Evolutionary conservation across 2,329 filamentous ascomycete species (phyloP), one percentile per base, ranked within the genome.

Genomic region (Hypoxylon rubiginosum): DNA sequence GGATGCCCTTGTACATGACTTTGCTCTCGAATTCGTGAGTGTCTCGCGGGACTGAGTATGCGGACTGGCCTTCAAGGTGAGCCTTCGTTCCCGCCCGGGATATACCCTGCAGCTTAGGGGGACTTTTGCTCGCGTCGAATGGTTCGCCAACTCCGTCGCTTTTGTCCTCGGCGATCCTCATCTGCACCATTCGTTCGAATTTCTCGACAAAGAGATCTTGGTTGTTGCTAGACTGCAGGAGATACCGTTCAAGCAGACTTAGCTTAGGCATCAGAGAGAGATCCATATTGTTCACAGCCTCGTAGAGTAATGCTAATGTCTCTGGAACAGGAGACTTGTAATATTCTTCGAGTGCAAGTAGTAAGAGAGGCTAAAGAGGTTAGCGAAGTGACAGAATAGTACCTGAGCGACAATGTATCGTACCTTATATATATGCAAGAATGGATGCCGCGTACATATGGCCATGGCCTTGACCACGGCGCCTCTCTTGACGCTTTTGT

Each of bases 381-480:
- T 68, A 71, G 73, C 66, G 58, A 63, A 24, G 10, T 19, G 39
- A 3, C 36, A 19, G 5, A 19, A 28, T 19, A 54, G 11, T 17
- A 41, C 32, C 28, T 28, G 46, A 41, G 30, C 17, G 30, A 56
- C 5, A 43, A 4, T 26, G 6, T 45, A 39, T 77, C 83, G 71
- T 78, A 91, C 92, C 87, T 99, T 99, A 83, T 99, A 99, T 69
- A 99, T 99, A 80, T 99, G 96, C 71, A 99, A 82, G 80, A 99
- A 99, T 2, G 96, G 94, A 83, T 99, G 96, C 46, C 96, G 86
- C 7, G 96, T 99, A 83, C 96, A 99, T 72, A 99, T 97, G 30
- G 96, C 96, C 96, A 99, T 99, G 45, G 96, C 93, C 78, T 98
- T 98, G 63, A 98, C 95, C 53, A 97, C 87, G 19, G 96, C 96